Conservation (phyloP, 495 filamentous ascomycete genomes). For the Diplogelasinospora grovesii region DNA sequence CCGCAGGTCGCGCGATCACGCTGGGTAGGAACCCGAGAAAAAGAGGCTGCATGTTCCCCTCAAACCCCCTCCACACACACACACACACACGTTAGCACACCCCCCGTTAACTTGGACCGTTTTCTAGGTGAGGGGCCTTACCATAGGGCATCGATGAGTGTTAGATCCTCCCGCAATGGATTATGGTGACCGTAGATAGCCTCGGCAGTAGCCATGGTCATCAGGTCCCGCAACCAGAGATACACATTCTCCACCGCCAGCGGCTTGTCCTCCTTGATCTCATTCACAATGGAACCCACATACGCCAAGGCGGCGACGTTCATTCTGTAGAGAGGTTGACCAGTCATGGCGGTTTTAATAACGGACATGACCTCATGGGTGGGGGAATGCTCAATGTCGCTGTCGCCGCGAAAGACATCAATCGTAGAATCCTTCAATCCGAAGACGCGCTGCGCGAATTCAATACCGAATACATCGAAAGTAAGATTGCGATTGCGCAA, state of each 20-base stretch:
- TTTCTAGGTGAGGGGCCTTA: not conserved
- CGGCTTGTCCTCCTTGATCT: not conserved
- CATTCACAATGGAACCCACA: conserved; percentile 5
- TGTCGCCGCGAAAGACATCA: no score
- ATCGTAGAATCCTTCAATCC: no score
- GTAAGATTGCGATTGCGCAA: conserved; percentile 8
- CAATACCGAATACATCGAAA: conserved; percentile 7
- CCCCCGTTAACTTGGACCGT: not conserved
- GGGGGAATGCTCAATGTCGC: no score
- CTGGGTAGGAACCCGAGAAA: conserved; percentile 19
- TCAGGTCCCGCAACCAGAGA: conserved; percentile 22
- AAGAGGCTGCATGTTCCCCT: conserved; percentile 24
- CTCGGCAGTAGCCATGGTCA: conserved; percentile 23
- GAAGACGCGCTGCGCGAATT: no score
- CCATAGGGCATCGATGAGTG: conserved; percentile 14
- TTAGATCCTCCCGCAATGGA: conserved; percentile 15
- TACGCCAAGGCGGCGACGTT: no score
- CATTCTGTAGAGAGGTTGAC: no score
- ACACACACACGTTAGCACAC: conserved; percentile 12
- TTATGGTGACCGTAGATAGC: conserved; percentile 25
- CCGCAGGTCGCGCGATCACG: conserved; percentile 26
- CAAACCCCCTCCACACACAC: conserved; percentile 19
- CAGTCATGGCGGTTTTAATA: no score
- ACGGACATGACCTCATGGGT: no score
- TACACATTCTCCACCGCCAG: conserved; percentile 16